Base-by-base conservation (phyloP, 768 basidiomycete species). In the Boletus patriciae region DNA sequence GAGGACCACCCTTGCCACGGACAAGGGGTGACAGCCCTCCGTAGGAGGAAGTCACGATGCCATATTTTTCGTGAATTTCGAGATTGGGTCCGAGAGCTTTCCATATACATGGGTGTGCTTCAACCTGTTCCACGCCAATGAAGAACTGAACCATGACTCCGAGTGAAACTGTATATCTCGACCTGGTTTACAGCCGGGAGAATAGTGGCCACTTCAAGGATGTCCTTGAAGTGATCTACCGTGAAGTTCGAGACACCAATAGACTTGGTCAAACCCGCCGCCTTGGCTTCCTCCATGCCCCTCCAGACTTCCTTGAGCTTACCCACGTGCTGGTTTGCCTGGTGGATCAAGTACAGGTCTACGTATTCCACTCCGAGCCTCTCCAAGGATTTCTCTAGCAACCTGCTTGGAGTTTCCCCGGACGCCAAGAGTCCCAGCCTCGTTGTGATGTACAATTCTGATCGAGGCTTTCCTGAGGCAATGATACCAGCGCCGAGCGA, bases 261-360 rank as follows among this genome's bases (percentile, higher is more conserved):
- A 49, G 71, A 73, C 55, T 66, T 75, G 23, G 76, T 68, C 42
- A 74, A 60, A 12, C 78, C 78, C 6, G 70, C 78, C 21, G 64
- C 64, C 62, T 83, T 75, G 37, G 82, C 71, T 40, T 78, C 79
- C 63, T 88, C 86, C 80, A 89, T 80, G 7, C 73, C 80, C 46
- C 76, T 76, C 87, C 87, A 88, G 49, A 81, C 66, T 25, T 81
- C 76, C 54, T 74, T 73, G 50, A 87, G 69, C 50, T 70, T 78
- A 21, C 78, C 80, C 38, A 62, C 70, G 44, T 76, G 72, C 4
- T 68, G 55, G 7, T 55, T 62, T 4, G 83, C 74, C 43, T 62
- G 65, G 62, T 90, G 88, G 50, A 91, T 75, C 55, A 89, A 72
- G 70, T 83, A 88, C 53, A 87, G 68, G 64, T 88, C 86, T 15